Conservation (phyloP, 192 early-diverging fungal genomes). For the Backusella tarrabulga region DNA sequence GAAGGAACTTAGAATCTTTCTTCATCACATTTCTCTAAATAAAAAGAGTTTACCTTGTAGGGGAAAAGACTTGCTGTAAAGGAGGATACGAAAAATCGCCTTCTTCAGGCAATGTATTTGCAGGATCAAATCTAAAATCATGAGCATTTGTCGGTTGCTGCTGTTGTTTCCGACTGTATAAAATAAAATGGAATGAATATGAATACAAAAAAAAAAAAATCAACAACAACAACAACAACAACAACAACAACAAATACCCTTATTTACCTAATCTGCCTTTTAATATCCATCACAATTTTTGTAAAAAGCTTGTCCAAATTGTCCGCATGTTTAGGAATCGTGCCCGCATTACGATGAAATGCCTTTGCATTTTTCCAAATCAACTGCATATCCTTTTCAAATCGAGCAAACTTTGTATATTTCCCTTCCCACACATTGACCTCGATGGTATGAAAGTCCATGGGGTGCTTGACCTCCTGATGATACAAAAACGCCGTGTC, state of each 20-base stretch:
- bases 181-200: neutral
- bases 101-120: conserved; percentile 29
- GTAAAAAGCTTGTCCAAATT: conserved; percentile 27
- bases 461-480: conserved; percentile 44
- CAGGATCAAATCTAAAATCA: conserved; percentile 27
- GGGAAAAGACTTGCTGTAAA: conserved; percentile 22
- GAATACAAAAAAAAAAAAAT: neutral
- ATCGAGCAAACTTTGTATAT: conserved; percentile 39
- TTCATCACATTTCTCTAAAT: neutral
- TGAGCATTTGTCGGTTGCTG: neutral
- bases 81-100: conserved; percentile 32
- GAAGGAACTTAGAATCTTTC: neutral
- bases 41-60: conserved; percentile 11
- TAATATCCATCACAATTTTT: conserved; percentile 24
- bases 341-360: conserved; percentile 35
- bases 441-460: conserved; percentile 55
- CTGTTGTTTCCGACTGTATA: conserved; percentile 6
- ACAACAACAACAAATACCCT: neutral
- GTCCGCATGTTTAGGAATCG: conserved; percentile 30
- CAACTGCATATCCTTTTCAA: conserved; percentile 46
- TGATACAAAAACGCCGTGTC: conserved; percentile 43
- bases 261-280: conserved; percentile 22
- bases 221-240: too few species aligned
- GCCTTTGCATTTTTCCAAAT: conserved; percentile 48
- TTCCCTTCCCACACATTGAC: conserved; percentile 49